Conservation (phyloP, 2,329 filamentous ascomycete species). For the Neonectria neomacrospora region DNA sequence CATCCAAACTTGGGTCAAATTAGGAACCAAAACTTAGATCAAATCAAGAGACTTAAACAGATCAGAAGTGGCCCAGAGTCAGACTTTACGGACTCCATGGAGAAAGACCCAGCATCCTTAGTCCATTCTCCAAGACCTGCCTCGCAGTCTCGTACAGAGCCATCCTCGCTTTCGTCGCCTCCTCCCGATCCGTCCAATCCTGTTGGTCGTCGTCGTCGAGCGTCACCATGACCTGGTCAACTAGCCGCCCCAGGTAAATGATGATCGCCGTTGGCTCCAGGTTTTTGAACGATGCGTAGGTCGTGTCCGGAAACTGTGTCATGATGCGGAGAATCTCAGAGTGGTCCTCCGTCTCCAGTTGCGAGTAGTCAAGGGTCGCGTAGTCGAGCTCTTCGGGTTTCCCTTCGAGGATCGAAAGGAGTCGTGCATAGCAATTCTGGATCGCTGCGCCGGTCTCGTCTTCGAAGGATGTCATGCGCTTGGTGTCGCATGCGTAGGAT, state of each 20-base stretch:
- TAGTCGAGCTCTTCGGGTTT: slow-evolving; percentile 27
- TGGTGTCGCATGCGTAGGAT: slow-evolving; percentile 35
- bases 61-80: background rate
- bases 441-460: slow-evolving; percentile 33
- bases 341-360: slow-evolving; percentile 36
- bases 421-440: slow-evolving; percentile 41
- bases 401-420: slow-evolving; percentile 21
- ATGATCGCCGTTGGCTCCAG: slow-evolving; percentile 75
- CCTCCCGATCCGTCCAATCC: slow-evolving; percentile 53
- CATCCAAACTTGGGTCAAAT: background rate
- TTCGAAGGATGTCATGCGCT: slow-evolving; percentile 48
- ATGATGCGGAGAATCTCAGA: slow-evolving; percentile 62
- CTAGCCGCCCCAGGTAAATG: slow-evolving; percentile 61
- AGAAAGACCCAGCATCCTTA: slow-evolving; percentile 53
- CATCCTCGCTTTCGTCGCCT: slow-evolving; percentile 65
- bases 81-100: slow-evolving; percentile 26
- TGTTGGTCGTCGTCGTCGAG: slow-evolving; percentile 64
- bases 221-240: slow-evolving; percentile 28
- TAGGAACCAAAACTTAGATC: background rate
- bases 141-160: slow-evolving; percentile 63
- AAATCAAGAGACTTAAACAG: background rate
- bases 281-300: slow-evolving; percentile 71
- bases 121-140: slow-evolving; percentile 44
- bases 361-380: slow-evolving; percentile 19
- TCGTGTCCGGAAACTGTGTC: slow-evolving; percentile 72